A percentile compares a stretch with the other conserved stretches of the same genome.
phyloP scores from a whole-genome alignment of 2,329 filamentous ascomycete species.

The Westerdykella aurantiaca region DNA sequence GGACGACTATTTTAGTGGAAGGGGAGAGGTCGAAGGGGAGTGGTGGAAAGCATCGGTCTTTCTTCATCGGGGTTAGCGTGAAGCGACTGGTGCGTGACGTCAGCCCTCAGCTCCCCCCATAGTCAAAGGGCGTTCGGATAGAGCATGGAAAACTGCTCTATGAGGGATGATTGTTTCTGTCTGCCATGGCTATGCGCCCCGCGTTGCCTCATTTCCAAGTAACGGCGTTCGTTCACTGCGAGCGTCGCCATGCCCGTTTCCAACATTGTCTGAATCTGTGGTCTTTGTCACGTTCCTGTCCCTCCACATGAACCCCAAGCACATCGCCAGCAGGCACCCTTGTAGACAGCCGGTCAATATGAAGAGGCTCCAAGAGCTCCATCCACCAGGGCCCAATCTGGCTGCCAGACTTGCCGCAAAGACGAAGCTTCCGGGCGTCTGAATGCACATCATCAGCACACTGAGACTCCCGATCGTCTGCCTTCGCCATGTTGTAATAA shows the following conservation, averaged over 20 bases:
- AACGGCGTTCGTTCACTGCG: background rate
- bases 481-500: constrained; percentile 80
- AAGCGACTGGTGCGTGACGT: too few species aligned
- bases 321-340: constrained; percentile 73
- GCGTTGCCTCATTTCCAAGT: background rate
- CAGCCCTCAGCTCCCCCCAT: too few species aligned
- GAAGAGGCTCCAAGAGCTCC: constrained; percentile 95
- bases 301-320: constrained; percentile 65
- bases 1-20: too few species aligned
- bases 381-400: constrained; percentile 73
- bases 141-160: too few species aligned
- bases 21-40: too few species aligned
- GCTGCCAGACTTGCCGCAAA: constrained; percentile 80
- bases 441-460: constrained; percentile 97
- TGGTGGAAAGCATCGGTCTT: too few species aligned
- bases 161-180: too few species aligned
- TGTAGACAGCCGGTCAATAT: constrained; percentile 82
- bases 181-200: too few species aligned
- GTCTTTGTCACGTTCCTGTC: constrained; percentile 31
- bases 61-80: too few species aligned
- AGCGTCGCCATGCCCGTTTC: background rate
- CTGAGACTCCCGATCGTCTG: constrained; percentile 86
- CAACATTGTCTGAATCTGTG: background rate
- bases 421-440: constrained; percentile 86
- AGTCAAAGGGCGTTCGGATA: too few species aligned